phyloP scores from a whole-genome alignment of 768 basidiomycete species.

The Leccinum imitatum region DNA sequence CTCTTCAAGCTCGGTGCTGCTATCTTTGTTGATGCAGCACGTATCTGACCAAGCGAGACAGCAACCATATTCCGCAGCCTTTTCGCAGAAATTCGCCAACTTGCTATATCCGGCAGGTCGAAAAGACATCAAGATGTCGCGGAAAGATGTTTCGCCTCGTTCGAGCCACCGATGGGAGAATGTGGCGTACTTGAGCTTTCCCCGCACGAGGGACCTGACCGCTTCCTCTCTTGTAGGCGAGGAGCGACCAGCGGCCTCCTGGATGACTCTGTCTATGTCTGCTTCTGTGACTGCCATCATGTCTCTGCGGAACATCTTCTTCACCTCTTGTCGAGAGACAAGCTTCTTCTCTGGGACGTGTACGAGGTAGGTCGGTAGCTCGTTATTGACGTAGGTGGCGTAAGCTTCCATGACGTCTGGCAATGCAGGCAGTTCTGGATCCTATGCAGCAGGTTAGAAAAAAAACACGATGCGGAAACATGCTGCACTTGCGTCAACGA shows the following conservation, averaged over 20 bases:
- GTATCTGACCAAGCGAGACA: conserved; percentile 36
- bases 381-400: conserved; percentile 28
- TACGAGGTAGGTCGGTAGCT: conserved; percentile 30
- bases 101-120: conserved; percentile 28
- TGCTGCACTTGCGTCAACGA: conserved; percentile 11
- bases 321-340: conserved; percentile 32
- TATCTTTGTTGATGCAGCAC: conserved; percentile 35
- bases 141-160: conserved; percentile 30
- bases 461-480: not conserved
- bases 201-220: conserved; percentile 20
- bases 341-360: conserved; percentile 27
- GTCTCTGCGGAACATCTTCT: conserved; percentile 30
- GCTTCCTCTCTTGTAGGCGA: conserved; percentile 30
- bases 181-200: conserved; percentile 29
- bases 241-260: conserved; percentile 23
- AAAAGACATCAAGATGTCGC: conserved; percentile 32
- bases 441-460: conserved; percentile 14
- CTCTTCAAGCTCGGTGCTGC: conserved; percentile 36
- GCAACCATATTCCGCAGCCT: conserved; percentile 29
- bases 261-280: conserved; percentile 18
- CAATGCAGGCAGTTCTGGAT: conserved; percentile 12
- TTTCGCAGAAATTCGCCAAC: conserved; percentile 26
- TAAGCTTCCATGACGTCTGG: conserved; percentile 27
- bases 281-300: conserved; percentile 26
- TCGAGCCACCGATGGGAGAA: conserved; percentile 34